Percentiles rank a stretch among this genome's conserved stretches.
These are phyloP conservation scores for Plantago elongata DNA, from an alignment of 257 asterid species.

Conservation along the genomic window DNA sequence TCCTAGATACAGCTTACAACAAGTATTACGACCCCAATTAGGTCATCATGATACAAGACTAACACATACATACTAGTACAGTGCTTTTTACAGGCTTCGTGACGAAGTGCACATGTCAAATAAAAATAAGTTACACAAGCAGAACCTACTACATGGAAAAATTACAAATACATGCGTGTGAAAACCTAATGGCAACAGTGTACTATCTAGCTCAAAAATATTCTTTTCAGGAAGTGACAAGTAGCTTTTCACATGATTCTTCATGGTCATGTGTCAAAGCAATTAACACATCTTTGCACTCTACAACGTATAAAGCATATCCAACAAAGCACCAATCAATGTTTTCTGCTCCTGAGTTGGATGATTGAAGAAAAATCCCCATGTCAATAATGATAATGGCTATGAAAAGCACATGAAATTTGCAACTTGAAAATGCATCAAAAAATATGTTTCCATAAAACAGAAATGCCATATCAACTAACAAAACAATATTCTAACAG, in stretches of 20 bases:
- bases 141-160: conserved; percentile 24
- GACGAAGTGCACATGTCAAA: conserved; percentile 18
- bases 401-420: conserved; percentile 16
- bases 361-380: conserved; percentile 38
- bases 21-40: conserved; percentile 17
- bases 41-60: conserved; percentile 15
- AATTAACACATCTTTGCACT: conserved; percentile 50
- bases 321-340: conserved; percentile 53
- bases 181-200: conserved; percentile 5
- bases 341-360: conserved; percentile 71
- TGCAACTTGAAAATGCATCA: conserved; percentile 7
- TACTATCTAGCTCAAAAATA: conserved; percentile 26
- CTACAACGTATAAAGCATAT: conserved; percentile 42
- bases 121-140: conserved; percentile 19
- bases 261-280: conserved; percentile 31
- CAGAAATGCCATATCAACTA: too few relatives aligned
- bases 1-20: conserved; percentile 19
- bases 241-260: conserved; percentile 26
- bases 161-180: conserved; percentile 9
- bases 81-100: conserved; percentile 25
- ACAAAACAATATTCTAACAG: neutral
- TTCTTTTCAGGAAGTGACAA: conserved; percentile 27
- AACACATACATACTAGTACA: conserved; percentile 27
- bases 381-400: conserved; percentile 42
- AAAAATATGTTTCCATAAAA: neutral